Evolutionary conservation across 257 asterid genomes (phyloP).

Genomic region (Eustoma russellianum): DNA sequence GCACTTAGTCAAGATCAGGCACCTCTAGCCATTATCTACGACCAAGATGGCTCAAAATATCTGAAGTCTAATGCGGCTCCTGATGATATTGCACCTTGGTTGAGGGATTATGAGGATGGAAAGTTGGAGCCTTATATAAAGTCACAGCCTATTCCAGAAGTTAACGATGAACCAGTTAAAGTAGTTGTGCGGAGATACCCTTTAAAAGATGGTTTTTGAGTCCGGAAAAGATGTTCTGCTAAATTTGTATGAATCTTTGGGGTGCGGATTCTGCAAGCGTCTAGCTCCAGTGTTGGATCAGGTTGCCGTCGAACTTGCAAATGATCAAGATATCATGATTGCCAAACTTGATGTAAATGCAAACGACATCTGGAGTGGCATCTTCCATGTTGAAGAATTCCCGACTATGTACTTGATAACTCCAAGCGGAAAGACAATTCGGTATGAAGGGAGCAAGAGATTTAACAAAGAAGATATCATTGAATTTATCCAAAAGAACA

Average conservation of each 20-base stretch:
- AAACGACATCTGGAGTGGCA: conserved; percentile 51
- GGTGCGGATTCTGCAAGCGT: conserved; percentile 70
- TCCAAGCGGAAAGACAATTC: conserved; percentile 38
- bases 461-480: conserved; percentile 49
- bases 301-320: conserved; percentile 52
- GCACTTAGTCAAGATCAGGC: too few species aligned
- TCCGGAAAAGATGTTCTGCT: conserved; percentile 24
- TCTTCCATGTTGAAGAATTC: conserved; percentile 55
- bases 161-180: too few species aligned
- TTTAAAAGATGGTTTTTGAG: too few species aligned
- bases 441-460: conserved; percentile 53
- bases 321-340: conserved; percentile 50
- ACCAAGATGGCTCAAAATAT: too few species aligned
- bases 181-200: too few species aligned
- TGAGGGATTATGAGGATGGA: too few species aligned
- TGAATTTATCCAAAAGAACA: conserved; percentile 38
- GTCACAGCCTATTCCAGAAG: too few species aligned
- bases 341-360: conserved; percentile 73
- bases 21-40: too few species aligned
- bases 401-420: conserved; percentile 79
- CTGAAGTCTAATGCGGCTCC: too few species aligned
- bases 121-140: too few species aligned
- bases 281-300: conserved; percentile 84
- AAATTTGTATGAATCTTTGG: conserved; percentile 80
- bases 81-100: too few species aligned